Evolutionary conservation across 1,139 yeast species (phyloP).

Genomic region (Geotrichum phurueaensis): DNA sequence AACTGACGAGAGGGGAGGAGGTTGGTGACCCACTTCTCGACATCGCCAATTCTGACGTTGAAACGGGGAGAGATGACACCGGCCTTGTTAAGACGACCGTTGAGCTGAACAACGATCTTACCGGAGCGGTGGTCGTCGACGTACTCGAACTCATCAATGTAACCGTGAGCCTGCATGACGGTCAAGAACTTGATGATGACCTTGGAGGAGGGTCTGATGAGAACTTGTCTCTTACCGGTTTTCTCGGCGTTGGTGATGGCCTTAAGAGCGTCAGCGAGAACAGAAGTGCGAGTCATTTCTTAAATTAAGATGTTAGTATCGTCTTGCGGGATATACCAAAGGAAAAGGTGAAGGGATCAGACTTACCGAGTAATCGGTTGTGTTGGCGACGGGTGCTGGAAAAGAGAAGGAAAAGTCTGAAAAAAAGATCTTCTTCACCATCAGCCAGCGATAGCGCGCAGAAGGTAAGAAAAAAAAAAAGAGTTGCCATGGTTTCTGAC

Average conservation of each 20-base stretch:
- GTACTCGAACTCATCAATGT: constrained; percentile 98
- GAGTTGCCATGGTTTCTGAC: neutral
- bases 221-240: constrained; percentile 98
- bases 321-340: neutral
- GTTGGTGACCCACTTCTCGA: constrained; percentile 97
- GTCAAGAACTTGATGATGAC: constrained; percentile 94
- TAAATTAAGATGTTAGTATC: constrained; percentile 5
- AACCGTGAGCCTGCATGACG: constrained; percentile 98
- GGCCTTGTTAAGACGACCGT: constrained; percentile 97
- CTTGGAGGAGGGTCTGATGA: constrained; percentile 98
- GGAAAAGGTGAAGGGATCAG: neutral
- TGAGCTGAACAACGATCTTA: constrained; percentile 91
- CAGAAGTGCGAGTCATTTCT: constrained; percentile 96
- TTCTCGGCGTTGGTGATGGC: constrained; percentile 99
- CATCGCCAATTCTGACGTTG: constrained; percentile 87
- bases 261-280: constrained; percentile 98
- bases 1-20: constrained; percentile 98
- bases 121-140: constrained; percentile 99
- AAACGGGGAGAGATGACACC: constrained; percentile 98
- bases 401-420: neutral
- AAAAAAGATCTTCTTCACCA: neutral
- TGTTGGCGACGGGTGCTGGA: constrained; percentile 12
- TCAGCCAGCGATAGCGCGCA: neutral
- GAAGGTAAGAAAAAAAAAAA: neutral
- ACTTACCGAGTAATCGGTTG: constrained; percentile 15